phyloP scores from a whole-genome alignment of 1,139 yeast species.

The Geotrichum armillariae region DNA sequence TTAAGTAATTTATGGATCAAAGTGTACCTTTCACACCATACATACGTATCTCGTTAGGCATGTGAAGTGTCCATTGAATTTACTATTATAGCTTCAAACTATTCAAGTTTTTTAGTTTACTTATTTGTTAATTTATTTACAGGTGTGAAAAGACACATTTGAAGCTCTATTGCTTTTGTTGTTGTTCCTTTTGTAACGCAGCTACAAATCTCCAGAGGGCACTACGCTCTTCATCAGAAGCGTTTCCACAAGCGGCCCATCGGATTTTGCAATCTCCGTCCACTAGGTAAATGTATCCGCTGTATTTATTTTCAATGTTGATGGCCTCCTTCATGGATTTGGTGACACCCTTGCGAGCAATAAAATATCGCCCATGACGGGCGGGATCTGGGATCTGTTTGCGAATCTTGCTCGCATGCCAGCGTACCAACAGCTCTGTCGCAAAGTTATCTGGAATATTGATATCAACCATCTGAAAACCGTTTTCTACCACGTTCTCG shows the following conservation, averaged over 20 bases:
- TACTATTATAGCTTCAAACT: too few species aligned
- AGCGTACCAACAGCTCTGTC: conserved; percentile 62
- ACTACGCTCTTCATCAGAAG: conserved; percentile 61
- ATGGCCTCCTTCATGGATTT: conserved; percentile 60
- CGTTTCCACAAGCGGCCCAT: conserved; percentile 91
- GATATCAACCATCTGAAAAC: conserved; percentile 69
- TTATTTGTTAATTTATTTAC: too few species aligned
- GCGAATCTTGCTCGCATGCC: conserved; percentile 45
- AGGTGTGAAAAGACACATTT: too few species aligned
- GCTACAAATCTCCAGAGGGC: conserved; percentile 66
- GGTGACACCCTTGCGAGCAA: conserved; percentile 62
- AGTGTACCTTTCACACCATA: too few species aligned
- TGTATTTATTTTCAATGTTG: conserved; percentile 69
- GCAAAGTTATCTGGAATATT: conserved; percentile 70
- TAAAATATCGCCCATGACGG: conserved; percentile 57
- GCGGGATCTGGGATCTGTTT: conserved; percentile 42
- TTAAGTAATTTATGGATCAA: too few species aligned
- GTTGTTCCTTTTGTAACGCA: conserved; percentile 24
- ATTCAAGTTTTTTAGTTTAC: too few species aligned
- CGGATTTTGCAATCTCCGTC: conserved; percentile 74
- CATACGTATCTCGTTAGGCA: too few species aligned
- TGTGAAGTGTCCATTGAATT: too few species aligned
- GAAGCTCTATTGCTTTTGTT: too few species aligned
- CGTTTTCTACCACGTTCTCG: conserved; percentile 29
- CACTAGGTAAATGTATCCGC: conserved; percentile 75